These are phyloP conservation scores for Sordaria brevicollis DNA, from an alignment of 495 filamentous ascomycete species.

Conservation along the genomic window DNA sequence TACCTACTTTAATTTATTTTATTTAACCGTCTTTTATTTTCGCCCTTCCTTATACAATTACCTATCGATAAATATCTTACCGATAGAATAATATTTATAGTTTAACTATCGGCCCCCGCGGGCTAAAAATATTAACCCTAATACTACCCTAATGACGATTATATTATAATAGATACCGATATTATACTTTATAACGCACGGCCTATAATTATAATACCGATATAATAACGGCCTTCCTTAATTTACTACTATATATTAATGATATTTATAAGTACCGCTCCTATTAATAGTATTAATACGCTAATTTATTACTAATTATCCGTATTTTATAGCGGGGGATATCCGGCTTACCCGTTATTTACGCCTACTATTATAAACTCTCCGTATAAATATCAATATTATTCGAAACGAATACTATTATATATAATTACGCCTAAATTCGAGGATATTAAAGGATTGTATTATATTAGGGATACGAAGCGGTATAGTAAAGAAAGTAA, in stretches of 20 bases:
- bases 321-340: constrained; percentile 19
- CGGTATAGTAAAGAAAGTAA: constrained; percentile 10
- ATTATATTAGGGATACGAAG: constrained; percentile 6
- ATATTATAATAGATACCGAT: constrained; percentile 24
- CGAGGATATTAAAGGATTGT: background rate
- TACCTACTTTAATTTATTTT: background rate
- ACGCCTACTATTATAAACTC: constrained; percentile 8
- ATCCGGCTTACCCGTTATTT: constrained; percentile 21
- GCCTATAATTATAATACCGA: constrained; percentile 9
- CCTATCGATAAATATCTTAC: background rate
- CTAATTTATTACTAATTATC: constrained; percentile 19
- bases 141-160: constrained; percentile 21
- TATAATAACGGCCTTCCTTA: constrained; percentile 15
- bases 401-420: constrained; percentile 17
- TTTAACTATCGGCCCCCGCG: constrained; percentile 17
- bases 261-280: constrained; percentile 19
- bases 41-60: background rate
- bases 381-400: constrained; percentile 25
- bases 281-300: constrained; percentile 23
- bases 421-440: constrained; percentile 7
- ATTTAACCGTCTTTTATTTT: background rate
- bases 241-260: constrained; percentile 23
- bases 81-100: constrained; percentile 27
- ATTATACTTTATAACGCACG: constrained; percentile 27
- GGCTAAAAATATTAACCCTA: constrained; percentile 33